Evolutionary conservation across 169 alveolate genomes (phyloP), one percentile per base, ranked within the genome.

Genomic region (Miamiensis avidus): DNA sequence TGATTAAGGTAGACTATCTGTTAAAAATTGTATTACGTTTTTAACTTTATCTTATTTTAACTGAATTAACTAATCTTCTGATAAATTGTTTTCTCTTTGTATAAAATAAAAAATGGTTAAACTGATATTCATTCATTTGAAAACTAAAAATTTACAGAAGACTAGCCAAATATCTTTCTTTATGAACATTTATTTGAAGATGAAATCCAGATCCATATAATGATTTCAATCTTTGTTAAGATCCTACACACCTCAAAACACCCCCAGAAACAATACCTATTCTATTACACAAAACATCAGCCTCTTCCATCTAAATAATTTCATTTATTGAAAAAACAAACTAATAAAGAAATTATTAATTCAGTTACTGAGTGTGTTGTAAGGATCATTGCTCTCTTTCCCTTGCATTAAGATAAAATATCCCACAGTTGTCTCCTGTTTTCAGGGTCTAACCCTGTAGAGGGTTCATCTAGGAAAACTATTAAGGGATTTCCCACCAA

Each of bases 381-480:
- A 78, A 97, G 94, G 65, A 97, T 94, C 93, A 97, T 95, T 4
- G 97, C 96, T 85, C 97, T 93, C 75, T 93, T 92, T 49, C 92
- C 95, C 89, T 90, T 95, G 73, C 94, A 89, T 73, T 92, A 87
- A 0, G 95, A 73, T 33, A 97, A 88, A 65, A 97, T 95, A 75
- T 97, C 97, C 99, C 98, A 95, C n/a, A 97, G 90, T 86, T 94
- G 89, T 82, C 99, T 94, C 86, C 97, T 94, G 87, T 94, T 94
- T 78, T 95, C 97, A 34, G 99, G 99, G 87, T 97, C 99, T 77
- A 97, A 85, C n/a, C 99, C 99, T 25, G 98, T 97, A 29, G 98
- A 92, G 0, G 99, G 99, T 84, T 97, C 99, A 90, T 97, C 99
- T 72, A 97, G 87, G 78, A 95, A 95, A 20, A 96, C 95, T 81